Evolutionary conservation across 441 rosid genomes (phyloP).

Genomic region (Breynia disticha): DNA sequence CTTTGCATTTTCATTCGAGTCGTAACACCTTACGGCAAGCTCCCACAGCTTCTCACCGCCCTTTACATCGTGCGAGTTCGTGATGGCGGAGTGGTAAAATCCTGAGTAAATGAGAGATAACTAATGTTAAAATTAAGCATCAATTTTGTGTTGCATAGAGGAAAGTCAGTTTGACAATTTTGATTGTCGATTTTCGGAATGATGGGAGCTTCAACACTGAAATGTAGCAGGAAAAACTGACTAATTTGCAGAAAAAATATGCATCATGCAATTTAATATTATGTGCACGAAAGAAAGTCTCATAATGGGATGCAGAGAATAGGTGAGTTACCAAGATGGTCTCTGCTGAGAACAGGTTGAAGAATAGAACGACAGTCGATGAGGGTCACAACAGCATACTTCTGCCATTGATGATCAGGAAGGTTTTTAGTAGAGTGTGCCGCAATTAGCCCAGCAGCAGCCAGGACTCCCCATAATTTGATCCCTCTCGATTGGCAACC

Average conservation of each 20-base stretch:
- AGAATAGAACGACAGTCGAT: slow-evolving; percentile 65
- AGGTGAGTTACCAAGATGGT: slow-evolving; percentile 46
- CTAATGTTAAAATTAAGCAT: neutral
- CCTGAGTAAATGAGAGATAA: slow-evolving; percentile 28
- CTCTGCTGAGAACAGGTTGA: slow-evolving; percentile 42
- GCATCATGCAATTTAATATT: no score
- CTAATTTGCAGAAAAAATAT: no score
- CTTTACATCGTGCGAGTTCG: slow-evolving; percentile 54
- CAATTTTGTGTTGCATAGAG: neutral
- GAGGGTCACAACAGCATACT: slow-evolving; percentile 68
- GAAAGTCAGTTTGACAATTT: no score
- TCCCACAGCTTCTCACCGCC: slow-evolving; percentile 62
- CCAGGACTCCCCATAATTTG: slow-evolving; percentile 55
- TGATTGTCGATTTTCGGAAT: no score
- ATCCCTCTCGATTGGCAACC: slow-evolving; percentile 63
- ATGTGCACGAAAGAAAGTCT: neutral
- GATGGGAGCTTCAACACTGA: no score
- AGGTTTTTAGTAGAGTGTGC: slow-evolving; percentile 43
- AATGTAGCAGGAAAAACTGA: no score
- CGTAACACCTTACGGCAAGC: slow-evolving; percentile 48
- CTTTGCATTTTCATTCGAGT: slow-evolving; percentile 39
- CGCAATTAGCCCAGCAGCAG: slow-evolving; percentile 70
- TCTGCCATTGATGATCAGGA: slow-evolving; percentile 35
- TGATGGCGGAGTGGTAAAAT: slow-evolving; percentile 71
- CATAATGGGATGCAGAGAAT: neutral